Evolutionary conservation across 1,284 basidiomycete genomes (phyloP).

Genomic region (Ustilago xerochloae): DNA sequence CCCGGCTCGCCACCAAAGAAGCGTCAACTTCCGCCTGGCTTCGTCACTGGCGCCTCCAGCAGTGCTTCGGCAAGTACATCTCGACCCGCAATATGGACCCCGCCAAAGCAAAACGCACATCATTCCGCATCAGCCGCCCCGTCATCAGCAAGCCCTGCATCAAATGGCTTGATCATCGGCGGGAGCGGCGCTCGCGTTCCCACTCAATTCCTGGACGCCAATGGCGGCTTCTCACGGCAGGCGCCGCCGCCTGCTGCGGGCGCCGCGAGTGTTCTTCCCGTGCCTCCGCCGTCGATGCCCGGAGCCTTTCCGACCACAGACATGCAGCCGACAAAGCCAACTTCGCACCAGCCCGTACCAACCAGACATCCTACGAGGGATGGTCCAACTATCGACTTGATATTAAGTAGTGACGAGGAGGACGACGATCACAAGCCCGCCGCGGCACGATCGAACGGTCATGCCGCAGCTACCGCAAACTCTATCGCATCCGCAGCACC

Average conservation of each 20-base stretch:
- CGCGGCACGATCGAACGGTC: background rate
- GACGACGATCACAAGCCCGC: slow-evolving; percentile 15
- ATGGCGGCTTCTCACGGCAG: slow-evolving; percentile 37
- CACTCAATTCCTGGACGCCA: slow-evolving; percentile 47
- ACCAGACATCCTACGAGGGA: background rate
- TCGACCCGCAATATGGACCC: slow-evolving; percentile 12
- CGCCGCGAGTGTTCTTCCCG: background rate
- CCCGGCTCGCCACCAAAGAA: background rate
- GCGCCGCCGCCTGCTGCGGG: background rate
- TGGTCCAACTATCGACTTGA: slow-evolving; percentile 37
- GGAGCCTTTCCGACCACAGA: slow-evolving; percentile 4
- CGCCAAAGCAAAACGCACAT: background rate
- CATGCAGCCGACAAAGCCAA: background rate
- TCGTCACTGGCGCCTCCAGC: background rate
- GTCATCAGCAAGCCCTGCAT: background rate
- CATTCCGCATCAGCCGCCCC: background rate
- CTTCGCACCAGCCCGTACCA: background rate
- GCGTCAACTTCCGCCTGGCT: slow-evolving; percentile 28
- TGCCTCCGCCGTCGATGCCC: slow-evolving; percentile 2
- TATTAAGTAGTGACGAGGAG: slow-evolving; percentile 39
- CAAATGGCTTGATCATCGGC: slow-evolving; percentile 33
- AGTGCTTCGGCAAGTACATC: slow-evolving; percentile 2
- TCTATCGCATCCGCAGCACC: background rate
- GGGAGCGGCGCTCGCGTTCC: slow-evolving; percentile 61
- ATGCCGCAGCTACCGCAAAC: background rate